phyloP scores from a whole-genome alignment of 1,284 basidiomycete species.

The Fomitopsis pinicola region DNA sequence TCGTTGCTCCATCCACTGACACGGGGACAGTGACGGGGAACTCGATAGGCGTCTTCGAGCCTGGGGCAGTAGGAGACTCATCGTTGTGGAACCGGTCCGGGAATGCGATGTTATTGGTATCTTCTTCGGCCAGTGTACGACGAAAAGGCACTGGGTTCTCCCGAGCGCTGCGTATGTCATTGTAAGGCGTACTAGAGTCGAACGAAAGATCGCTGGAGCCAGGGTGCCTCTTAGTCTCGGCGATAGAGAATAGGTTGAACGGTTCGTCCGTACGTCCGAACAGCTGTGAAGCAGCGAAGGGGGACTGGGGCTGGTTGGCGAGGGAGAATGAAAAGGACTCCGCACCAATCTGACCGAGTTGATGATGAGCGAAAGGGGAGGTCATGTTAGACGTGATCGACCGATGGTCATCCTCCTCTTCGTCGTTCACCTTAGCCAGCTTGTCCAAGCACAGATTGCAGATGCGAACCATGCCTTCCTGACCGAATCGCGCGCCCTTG shows the following conservation, averaged over 20 bases:
- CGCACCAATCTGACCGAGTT: conserved; percentile 56
- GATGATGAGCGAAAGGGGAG: conserved; percentile 56
- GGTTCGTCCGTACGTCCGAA: conserved; percentile 75
- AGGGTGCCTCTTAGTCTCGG: conserved; percentile 58
- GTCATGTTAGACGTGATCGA: conserved; percentile 67
- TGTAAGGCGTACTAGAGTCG: conserved; percentile 39
- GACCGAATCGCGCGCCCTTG: conserved; percentile 90
- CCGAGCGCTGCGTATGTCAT: conserved; percentile 35
- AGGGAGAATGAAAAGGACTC: conserved; percentile 44
- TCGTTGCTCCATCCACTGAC: conserved; percentile 46
- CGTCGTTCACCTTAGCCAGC: conserved; percentile 74
- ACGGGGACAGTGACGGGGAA: conserved; percentile 49
- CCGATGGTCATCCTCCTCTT: conserved; percentile 79
- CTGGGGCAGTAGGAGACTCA: conserved; percentile 40
- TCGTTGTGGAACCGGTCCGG: conserved; percentile 39
- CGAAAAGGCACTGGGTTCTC: conserved; percentile 79
- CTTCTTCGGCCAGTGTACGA: conserved; percentile 74
- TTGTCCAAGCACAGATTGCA: conserved; percentile 95
- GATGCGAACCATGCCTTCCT: conserved; percentile 88
- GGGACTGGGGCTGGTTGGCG: conserved; percentile 68
- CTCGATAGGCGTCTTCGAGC: conserved; percentile 50
- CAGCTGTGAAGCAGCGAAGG: conserved; percentile 84
- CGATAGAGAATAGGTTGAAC: conserved; percentile 75
- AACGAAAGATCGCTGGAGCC: conserved; percentile 53
- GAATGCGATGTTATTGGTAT: conserved; percentile 49